phyloP scores from a whole-genome alignment of 1,284 basidiomycete genomes.

The Chalciporus sp. region DNA sequence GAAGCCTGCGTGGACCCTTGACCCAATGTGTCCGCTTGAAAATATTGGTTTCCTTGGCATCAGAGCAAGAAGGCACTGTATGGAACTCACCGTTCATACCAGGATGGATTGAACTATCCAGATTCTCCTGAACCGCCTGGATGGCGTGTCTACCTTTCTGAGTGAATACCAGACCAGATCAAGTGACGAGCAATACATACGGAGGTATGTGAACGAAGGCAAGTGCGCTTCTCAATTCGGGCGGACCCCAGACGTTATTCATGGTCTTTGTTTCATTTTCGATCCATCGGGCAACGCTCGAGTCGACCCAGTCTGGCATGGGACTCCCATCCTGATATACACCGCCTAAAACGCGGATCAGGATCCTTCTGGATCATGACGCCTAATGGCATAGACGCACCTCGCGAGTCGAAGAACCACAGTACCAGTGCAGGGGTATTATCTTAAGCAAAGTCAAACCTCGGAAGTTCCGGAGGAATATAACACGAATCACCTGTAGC shows the following conservation, averaged over 20 bases:
- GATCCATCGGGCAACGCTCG: slow-evolving; percentile 63
- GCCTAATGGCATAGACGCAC: slow-evolving; percentile 20
- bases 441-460: slow-evolving; percentile 36
- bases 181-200: slow-evolving; percentile 34
- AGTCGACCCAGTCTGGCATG: slow-evolving; percentile 69
- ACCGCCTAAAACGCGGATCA: slow-evolving; percentile 43
- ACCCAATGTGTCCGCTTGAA: slow-evolving; percentile 55
- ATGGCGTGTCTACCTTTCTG: slow-evolving; percentile 47
- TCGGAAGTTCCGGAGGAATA: not conserved
- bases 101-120: slow-evolving; percentile 55
- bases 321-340: slow-evolving; percentile 45
- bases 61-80: not conserved
- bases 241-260: slow-evolving; percentile 60
- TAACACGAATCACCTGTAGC: slow-evolving; percentile 27
- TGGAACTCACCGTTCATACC: slow-evolving; percentile 57
- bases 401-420: slow-evolving; percentile 75
- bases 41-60: not conserved
- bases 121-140: slow-evolving; percentile 47
- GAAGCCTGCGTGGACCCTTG: slow-evolving; percentile 62
- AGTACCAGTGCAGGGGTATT: slow-evolving; percentile 52
- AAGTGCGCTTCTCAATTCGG: slow-evolving; percentile 51
- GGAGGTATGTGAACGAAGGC: slow-evolving; percentile 75
- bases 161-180: not conserved
- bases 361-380: not conserved
- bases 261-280: slow-evolving; percentile 42